Evolutionary conservation across 495 filamentous ascomycete genomes (phyloP), one percentile per base, ranked within the genome.

Genomic region (Annulohypoxylon bovei): DNA sequence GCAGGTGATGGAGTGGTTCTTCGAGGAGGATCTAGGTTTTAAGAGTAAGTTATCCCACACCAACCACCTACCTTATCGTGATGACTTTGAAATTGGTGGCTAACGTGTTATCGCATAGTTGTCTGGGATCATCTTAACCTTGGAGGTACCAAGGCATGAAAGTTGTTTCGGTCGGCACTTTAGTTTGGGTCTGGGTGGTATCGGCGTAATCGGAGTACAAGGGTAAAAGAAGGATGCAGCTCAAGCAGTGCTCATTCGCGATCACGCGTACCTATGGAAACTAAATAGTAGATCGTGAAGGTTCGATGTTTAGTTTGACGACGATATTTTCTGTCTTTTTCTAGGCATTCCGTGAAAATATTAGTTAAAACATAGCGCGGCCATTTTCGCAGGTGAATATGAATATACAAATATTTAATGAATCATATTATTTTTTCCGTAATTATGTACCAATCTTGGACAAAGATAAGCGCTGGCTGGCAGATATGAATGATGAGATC

Each of bases 1-100:
- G 68, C 83, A 91, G 42, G 78, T 88, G 11, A 81, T 88, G 83
- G 76, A 83, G 75, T 75, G 74, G 28, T 86, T 90, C 71, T 92
- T 92, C 77, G 86, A 87, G 27, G 83, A 89, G 20, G 90, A 92
- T 77, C 80, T 92, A 68, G 90, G 87, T 0, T 88, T 89, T 77
- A 81, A 75, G 30, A 87, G 82, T 84, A 61, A 80, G 82, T 81
- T 27, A 4, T 40, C 42, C n/a, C 33, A 7, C 22, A 54, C 42
- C 5, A 4, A 62, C 16, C 1, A 23, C 14, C 42, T n/a, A 3
- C 11, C 11, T 12, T 27, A 2, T 0, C 33, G 2, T 49, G 22
- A 49, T 49, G 20, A 18, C 11, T 18, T n/a, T 35, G 56, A 0
- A 58, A 57, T 25, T 30, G n/a, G 16, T 49, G n/a, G 33, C 53